These are phyloP conservation scores for Colletotrichum truncatum DNA, from an alignment of 2,329 filamentous ascomycete species.

Conservation along the genomic window DNA sequence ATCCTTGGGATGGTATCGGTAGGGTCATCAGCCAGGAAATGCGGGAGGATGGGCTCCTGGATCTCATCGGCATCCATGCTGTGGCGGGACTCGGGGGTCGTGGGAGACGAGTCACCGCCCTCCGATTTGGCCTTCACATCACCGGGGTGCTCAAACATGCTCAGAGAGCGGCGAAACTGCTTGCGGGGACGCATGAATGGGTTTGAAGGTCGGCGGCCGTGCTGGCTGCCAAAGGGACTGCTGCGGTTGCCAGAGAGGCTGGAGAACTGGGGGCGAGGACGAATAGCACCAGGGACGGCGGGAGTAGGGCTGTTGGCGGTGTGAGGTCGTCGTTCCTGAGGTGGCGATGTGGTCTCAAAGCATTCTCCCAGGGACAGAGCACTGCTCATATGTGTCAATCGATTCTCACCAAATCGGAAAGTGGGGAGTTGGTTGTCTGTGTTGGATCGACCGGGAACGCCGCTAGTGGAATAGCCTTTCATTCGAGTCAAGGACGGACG, in stretches of 20 bases:
- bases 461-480: conserved; percentile 78
- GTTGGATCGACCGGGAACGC: conserved; percentile 67
- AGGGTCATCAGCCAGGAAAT: conserved; percentile 83
- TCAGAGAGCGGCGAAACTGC: conserved; percentile 89
- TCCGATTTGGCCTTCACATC: conserved; percentile 82
- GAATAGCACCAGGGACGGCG: conserved; percentile 65
- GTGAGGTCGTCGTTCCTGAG: conserved; percentile 71
- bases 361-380: conserved; percentile 80
- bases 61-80: conserved; percentile 87
- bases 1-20: conserved; percentile 91
- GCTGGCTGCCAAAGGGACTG: conserved; percentile 78
- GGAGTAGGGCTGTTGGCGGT: conserved; percentile 68
- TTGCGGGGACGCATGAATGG: conserved; percentile 82
- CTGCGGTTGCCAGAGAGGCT: conserved; percentile 69
- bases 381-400: conserved; percentile 46
- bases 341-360: conserved; percentile 79
- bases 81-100: conserved; percentile 64
- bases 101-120: conserved; percentile 60
- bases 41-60: conserved; percentile 79
- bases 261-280: conserved; percentile 72
- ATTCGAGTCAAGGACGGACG: conserved; percentile 79
- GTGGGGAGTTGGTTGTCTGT: conserved; percentile 74
- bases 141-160: conserved; percentile 95
- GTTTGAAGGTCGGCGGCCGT: conserved; percentile 78
- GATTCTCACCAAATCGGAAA: conserved; percentile 72